Evolutionary conservation across 106 monocot genomes (phyloP), one percentile per base, ranked within the genome.

Genomic region (Dendrobium chrysotoxum): DNA sequence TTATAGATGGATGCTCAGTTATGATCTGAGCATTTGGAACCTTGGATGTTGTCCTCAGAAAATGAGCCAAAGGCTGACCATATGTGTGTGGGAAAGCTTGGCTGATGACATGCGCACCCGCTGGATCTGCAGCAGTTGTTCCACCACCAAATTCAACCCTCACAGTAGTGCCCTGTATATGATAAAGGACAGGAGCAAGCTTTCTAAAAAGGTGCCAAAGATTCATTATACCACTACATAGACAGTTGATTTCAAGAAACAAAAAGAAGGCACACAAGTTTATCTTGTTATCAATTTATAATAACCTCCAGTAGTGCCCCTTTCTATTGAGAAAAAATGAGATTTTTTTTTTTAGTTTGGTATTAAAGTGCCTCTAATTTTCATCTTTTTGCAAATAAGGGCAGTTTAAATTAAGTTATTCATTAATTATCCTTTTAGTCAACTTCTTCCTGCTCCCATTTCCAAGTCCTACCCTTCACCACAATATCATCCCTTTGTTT

Each of bases 121-220:
- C 31, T 39, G 83, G 78, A 73, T 94, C 96, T 44, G 83, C 38
- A 28, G 80, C 86, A 11, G 88, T 90, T 26, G 96, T 96, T 64
- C 75, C 82, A 79, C 90, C 96, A 61, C 96, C 94, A 86, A 94
- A 92, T 77, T 97, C 96, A 41, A 97, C 89, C 79, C 94, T 90
- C 72, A 94, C 92, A 0, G 88, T 87, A 50, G 84, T 92, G 21
- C 96, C 94, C 96, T 97, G 84, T 31, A 26, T 39, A 25, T 30
- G n/a, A 53, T 30, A 66, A 31, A 38, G 45, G 5, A 41, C 31
- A 65, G 26, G 35, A 38, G 16, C 28, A 75, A 65, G 9, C 7
- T 28, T 39, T 41, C 16, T 26, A 54, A 71, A 35, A 67, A 26
- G 2, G 31, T 35, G 15, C 31, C 31, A 70, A 9, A 28, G 31